Evolutionary conservation across 1,284 basidiomycete species (phyloP), one percentile per base, ranked within the genome.

Genomic region (Ceratobasidium sp.): DNA sequence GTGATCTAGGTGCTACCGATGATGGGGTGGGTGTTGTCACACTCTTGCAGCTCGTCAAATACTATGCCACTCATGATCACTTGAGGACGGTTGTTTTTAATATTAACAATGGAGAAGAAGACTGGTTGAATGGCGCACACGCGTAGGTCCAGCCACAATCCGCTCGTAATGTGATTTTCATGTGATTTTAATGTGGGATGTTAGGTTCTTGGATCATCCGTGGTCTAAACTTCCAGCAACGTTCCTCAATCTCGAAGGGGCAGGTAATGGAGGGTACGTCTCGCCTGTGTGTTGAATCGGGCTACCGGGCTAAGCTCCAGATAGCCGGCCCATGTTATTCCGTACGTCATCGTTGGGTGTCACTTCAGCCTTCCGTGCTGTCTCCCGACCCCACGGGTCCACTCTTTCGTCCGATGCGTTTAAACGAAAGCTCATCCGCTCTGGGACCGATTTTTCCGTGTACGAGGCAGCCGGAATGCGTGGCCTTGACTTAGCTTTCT

Each of bases 41-140:
- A 0, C 80, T 92, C 2, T 78, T 94, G 16, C 88, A 91, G 74
- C 84, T 93, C 75, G 82, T 91, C 28, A 81, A 87, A 44, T 87
- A 88, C 76, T 85, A 91, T 71, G 83, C 87, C 0, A 79, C 82
- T 73, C 81, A 87, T 57, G 84, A 85, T 18, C 87, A 87, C 1
- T 82, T 82, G 49, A 83, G 87, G 47, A 91, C 90, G 0, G 88
- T 89, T 3, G 80, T 94, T 2, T 91, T 93, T 82, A 91, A 93
- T 77, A 86, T 93, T 79, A 94, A 94, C 79, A 93, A 94, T 74
- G 92, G 89, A 1, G 92, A 94, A 79, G 92, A 94, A 77, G 88
- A 92, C 78, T 86, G 88, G 43, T 79, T 93, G 76, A 85, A 89
- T 75, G 92, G 92, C 23, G 90, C 91, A 14, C 86, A 87, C 78